Evolutionary conservation across 2,329 filamentous ascomycete genomes (phyloP).

Genomic region (Aspergillus sojae): DNA sequence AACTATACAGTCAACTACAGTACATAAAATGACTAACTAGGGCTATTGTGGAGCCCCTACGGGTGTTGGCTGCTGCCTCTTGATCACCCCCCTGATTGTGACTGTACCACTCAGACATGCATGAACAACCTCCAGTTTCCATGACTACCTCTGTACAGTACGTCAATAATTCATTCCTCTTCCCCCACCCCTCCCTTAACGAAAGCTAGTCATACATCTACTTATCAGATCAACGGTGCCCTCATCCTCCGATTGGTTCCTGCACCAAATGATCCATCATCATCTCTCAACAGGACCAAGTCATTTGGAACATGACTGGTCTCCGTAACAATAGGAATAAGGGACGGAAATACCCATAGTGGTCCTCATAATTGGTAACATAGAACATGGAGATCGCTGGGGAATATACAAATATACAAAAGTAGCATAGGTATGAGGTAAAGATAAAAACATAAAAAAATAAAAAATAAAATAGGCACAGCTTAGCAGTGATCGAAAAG

Average conservation of each 20-base stretch:
- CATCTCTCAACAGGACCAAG: slow-evolving; percentile 6
- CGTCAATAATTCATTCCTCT: background rate
- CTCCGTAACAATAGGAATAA: background rate
- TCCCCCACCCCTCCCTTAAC: background rate
- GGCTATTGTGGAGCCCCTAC: background rate
- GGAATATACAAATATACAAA: slow-evolving; percentile 6
- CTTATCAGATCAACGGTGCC: background rate
- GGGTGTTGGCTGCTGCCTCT: background rate
- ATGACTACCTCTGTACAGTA: background rate
- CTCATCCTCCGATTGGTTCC: background rate
- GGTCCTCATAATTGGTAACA: slow-evolving; percentile 1
- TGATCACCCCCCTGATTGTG: background rate
- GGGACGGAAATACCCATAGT: background rate
- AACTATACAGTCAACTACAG: no score
- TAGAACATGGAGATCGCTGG: slow-evolving; percentile 3
- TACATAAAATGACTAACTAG: background rate
- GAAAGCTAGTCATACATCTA: no score
- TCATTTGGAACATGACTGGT: background rate
- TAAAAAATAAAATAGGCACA: background rate
- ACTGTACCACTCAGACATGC: slow-evolving; percentile 1
- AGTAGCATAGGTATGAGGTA: background rate
- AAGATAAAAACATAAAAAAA: background rate
- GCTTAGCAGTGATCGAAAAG: background rate
- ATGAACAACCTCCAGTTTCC: background rate
- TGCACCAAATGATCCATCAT: slow-evolving; percentile 4